A percentile compares a stretch with the other conserved stretches of the same genome.
phyloP scores from a whole-genome alignment of 495 filamentous ascomycete species.

The Pseudoneurospora amorphoporcata region DNA sequence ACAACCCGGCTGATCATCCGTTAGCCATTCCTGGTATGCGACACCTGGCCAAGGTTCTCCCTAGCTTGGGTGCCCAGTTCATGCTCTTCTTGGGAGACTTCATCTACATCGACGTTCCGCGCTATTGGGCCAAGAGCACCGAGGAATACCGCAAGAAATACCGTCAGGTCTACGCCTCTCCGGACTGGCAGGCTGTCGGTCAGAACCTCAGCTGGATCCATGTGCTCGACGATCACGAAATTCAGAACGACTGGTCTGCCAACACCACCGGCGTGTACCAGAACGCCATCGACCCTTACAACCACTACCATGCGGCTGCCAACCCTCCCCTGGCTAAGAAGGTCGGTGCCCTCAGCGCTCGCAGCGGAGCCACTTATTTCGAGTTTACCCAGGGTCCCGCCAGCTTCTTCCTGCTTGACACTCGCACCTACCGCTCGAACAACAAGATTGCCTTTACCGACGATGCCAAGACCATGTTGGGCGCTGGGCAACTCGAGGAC shows the following conservation, averaged over 20 bases:
- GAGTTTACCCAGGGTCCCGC: conserved; percentile 81
- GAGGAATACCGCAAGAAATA: conserved; percentile 85
- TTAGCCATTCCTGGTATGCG: conserved; percentile 70
- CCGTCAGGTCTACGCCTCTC: conserved; percentile 84
- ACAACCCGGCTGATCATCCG: conserved; percentile 70
- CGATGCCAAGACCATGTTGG: conserved; percentile 75
- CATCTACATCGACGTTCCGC: conserved; percentile 91
- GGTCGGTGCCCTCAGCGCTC: conserved; percentile 23
- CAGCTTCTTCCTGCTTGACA: conserved; percentile 90
- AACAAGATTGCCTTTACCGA: conserved; percentile 39
- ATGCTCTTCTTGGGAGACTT: conserved; percentile 99
- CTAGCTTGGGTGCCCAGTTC: conserved; percentile 59
- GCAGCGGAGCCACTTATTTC: conserved; percentile 61
- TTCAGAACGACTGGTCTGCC: conserved; percentile 78
- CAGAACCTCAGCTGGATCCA: conserved; percentile 87
- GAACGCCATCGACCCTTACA: conserved; percentile 74
- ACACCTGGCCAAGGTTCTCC: conserved; percentile 54
- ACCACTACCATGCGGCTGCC: conserved; percentile 69
- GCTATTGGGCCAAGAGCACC: conserved; percentile 56
- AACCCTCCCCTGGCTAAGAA: conserved; percentile 62
- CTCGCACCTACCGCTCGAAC: conserved; percentile 70
- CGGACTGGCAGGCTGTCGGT: conserved; percentile 65
- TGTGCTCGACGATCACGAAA: conserved; percentile 92
- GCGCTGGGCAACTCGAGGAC: conserved; percentile 63
- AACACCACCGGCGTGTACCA: conserved; percentile 63